Evolutionary conservation across 352 stramenopile genomes (phyloP).

Genomic region (Peronospora destructor): DNA sequence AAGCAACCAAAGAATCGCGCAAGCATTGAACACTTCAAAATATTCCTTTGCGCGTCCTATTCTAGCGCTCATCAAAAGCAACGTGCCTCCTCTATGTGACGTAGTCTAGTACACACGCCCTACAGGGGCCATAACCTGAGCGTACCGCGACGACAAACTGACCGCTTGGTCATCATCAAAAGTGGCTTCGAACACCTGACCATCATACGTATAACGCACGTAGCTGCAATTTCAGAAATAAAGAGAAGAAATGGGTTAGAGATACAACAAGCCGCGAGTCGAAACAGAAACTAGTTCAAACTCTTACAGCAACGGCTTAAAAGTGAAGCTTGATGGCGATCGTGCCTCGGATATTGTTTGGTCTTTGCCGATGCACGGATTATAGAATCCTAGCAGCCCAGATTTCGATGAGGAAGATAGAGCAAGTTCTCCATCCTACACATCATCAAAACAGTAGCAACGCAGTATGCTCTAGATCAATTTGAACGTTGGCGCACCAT

Average conservation of each 20-base stretch:
- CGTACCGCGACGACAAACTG: slow-evolving; percentile 61
- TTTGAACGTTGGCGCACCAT: not conserved
- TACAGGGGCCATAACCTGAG: slow-evolving; percentile 56
- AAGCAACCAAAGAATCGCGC: not conserved
- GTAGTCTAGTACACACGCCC: slow-evolving; percentile 54
- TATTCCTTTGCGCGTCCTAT: slow-evolving; percentile 34
- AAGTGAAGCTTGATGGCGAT: slow-evolving; percentile 4
- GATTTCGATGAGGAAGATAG: slow-evolving; percentile 57
- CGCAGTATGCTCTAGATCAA: slow-evolving; percentile 2
- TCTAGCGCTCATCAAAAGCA: slow-evolving; percentile 9
- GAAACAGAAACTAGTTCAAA: not conserved
- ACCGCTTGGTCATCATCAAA: slow-evolving; percentile 73
- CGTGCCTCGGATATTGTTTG: slow-evolving; percentile 35
- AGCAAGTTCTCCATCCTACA: slow-evolving; percentile 49
- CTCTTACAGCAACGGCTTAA: slow-evolving; percentile 58
- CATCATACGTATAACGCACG: slow-evolving; percentile 67
- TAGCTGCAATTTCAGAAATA: slow-evolving; percentile 36
- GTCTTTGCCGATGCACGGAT: slow-evolving; percentile 53
- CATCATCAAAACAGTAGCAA: not conserved
- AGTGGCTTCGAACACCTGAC: slow-evolving; percentile 71
- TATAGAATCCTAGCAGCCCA: slow-evolving; percentile 74
- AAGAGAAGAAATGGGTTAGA: slow-evolving; percentile 2
- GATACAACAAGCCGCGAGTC: not conserved
- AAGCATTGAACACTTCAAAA: slow-evolving; percentile 12
- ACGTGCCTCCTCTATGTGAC: slow-evolving; percentile 7